Conservation (phyloP, 2,329 filamentous ascomycete genomes). For the Clonostachys solani region DNA sequence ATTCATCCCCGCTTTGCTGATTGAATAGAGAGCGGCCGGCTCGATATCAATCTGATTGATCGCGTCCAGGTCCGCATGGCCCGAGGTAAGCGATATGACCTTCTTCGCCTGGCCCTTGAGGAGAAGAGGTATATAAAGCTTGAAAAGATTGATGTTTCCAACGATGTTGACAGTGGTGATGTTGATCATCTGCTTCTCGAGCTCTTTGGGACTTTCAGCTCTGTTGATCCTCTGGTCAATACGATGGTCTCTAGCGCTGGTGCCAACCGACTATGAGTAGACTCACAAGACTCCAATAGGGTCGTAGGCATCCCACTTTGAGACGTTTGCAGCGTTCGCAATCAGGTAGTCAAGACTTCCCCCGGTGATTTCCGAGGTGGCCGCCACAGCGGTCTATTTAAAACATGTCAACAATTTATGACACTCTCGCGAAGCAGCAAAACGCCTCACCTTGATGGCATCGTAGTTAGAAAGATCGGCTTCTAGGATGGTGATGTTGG, state of each 20-base stretch:
- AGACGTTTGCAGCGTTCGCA: slow-evolving; percentile 35
- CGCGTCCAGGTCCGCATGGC: slow-evolving; percentile 36
- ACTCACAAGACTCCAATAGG: slow-evolving; percentile 27
- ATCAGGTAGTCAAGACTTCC: slow-evolving; percentile 45
- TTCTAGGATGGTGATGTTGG: slow-evolving; percentile 40
- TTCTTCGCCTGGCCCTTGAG: slow-evolving; percentile 44
- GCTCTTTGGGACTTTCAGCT: neutral
- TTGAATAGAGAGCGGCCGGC: slow-evolving; percentile 1
- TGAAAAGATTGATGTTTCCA: slow-evolving; percentile 33
- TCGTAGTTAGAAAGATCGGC: slow-evolving; percentile 35
- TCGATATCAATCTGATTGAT: slow-evolving; percentile 15
- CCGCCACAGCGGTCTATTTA: neutral
- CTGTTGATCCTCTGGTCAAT: neutral
- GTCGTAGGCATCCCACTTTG: slow-evolving; percentile 17
- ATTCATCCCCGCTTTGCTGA: slow-evolving; percentile 4
- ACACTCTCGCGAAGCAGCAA: neutral
- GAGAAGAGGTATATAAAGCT: slow-evolving; percentile 40
- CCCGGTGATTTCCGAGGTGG: slow-evolving; percentile 16
- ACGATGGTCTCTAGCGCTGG: slow-evolving; percentile 7
- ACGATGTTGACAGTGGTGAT: slow-evolving; percentile 27
- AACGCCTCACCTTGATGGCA: slow-evolving; percentile 22
- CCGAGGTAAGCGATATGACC: slow-evolving; percentile 40
- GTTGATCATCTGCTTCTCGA: neutral
- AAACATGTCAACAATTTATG: neutral
- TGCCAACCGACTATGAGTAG: no score